Evolutionary conservation across 805 yeast species (phyloP), one percentile per base, ranked within the genome.

Genomic region (Wickerhamiella cacticola): DNA sequence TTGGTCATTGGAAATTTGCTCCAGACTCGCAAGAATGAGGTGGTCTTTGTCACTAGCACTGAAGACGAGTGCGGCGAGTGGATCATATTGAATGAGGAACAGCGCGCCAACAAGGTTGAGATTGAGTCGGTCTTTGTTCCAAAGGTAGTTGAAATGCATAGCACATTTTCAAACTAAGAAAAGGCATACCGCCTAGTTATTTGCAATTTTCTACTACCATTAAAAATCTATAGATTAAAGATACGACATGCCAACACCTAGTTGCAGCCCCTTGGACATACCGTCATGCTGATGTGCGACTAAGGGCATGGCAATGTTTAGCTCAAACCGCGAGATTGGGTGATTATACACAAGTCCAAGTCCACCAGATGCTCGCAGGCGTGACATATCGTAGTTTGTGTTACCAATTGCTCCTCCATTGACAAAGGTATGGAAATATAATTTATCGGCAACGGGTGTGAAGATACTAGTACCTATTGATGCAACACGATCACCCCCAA

Each of bases 1-100:
- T 67, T 92, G 47, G 98, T 92, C 10, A 87, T 92, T 61, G 98
- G 98, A 2, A 92, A 92, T 59, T 66, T 92, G 54, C 68, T 92
- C 53, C 95, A 88, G 60, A 81, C 94, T 0, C 76, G 98, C 59
- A 89, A 87, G 63, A 68, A 69, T 48, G 88, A 87, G 60, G 96
- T 92, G 34, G 87, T 85, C 1, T 84, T 92, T 62, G 95, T 92
- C 3, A 36, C 26, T 19, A 21, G 16, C 9, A 15, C 7, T 10
- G 73, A 75, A 2, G 71, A 70, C 3, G 62, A 60, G 6, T 63
- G 63, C 2, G 60, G 60, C 24, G 28, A 40, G 6, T 58, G 60
- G 50, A 49, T 54, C 41, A 51, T 51, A 29, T 60, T 85, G 28
- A 45, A 66, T 0, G 64, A 68, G 0, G 70, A 67, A 8, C 71